A percentile compares a stretch with the other conserved stretches of the same genome.
Conservation (phyloP, 352 stramenopile genomes). For the Phytophthora palmivora region DNA sequence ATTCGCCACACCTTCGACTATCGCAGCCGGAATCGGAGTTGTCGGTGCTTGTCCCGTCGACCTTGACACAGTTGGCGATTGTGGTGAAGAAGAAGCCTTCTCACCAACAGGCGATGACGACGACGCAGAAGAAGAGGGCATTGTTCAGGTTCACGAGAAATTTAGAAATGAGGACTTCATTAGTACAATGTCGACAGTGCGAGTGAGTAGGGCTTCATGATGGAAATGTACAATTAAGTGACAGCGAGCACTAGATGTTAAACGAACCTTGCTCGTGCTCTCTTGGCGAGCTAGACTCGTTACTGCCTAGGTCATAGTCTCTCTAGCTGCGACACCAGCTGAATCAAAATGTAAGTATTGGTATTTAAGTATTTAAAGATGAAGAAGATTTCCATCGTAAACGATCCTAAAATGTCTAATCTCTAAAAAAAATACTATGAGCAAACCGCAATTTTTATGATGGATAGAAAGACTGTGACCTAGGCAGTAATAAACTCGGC, state of each 20-base stretch:
- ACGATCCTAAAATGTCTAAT: too few species aligned
- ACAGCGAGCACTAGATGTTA: background rate
- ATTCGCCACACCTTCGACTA: constrained; percentile 38
- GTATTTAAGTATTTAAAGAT: too few species aligned
- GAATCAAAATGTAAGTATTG: too few species aligned
- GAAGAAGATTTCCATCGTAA: too few species aligned
- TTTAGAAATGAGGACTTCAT: constrained; percentile 38
- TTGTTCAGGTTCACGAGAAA: constrained; percentile 52
- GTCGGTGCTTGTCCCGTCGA: constrained; percentile 47
- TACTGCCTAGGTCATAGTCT: too few species aligned
- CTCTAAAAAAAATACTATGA: too few species aligned
- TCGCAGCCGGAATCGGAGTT: constrained; percentile 18
- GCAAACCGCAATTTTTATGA: too few species aligned
- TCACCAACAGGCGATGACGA: constrained; percentile 10
- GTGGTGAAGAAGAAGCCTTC: constrained; percentile 3
- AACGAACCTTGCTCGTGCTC: background rate
- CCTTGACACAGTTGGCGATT: constrained; percentile 57
- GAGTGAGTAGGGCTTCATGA: constrained; percentile 62
- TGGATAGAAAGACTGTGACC: too few species aligned
- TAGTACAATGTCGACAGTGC: constrained; percentile 24
- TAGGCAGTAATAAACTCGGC: too few species aligned
- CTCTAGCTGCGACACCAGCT: too few species aligned
- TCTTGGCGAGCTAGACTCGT: too few species aligned
- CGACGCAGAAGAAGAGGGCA: constrained; percentile 62
- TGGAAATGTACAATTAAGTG: constrained; percentile 4